phyloP scores from a whole-genome alignment of 805 yeast species.

The Candida chauliodis region DNA sequence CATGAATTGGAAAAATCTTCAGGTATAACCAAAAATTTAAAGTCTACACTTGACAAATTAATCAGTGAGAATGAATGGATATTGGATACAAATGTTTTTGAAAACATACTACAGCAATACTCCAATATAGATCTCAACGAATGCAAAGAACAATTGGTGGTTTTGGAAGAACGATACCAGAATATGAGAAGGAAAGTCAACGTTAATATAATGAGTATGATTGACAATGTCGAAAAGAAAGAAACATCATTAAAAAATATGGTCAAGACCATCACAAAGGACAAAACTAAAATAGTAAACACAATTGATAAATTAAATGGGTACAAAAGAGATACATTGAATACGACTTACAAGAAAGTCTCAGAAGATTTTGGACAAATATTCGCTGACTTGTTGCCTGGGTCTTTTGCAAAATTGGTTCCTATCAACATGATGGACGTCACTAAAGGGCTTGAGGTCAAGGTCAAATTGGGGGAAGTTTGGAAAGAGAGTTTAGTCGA shows the following conservation, averaged over 20 bases:
- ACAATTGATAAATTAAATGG: conserved; percentile 81
- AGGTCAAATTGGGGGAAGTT: conserved; percentile 82
- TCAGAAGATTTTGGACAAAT: conserved; percentile 86
- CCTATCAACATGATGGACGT: conserved; percentile 79
- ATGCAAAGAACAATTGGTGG: conserved; percentile 53
- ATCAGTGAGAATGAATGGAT: conserved; percentile 71
- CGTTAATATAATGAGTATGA: conserved; percentile 83
- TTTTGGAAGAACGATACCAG: conserved; percentile 56
- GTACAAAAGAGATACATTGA: conserved; percentile 77
- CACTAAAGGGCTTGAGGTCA: conserved; percentile 86
- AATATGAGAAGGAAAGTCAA: conserved; percentile 80
- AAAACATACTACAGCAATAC: conserved; percentile 55
- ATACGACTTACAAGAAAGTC: conserved; percentile 83
- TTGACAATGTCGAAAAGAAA: conserved; percentile 86
- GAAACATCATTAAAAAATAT: conserved; percentile 71
- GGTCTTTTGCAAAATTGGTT: conserved; percentile 84
- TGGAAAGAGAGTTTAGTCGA: conserved; percentile 97
- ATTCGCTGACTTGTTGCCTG: conserved; percentile 83
- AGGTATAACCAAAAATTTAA: conserved; percentile 32
- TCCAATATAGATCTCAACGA: conserved; percentile 34
- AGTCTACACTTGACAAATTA: conserved; percentile 41
- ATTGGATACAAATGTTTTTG: conserved; percentile 55
- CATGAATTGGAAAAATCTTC: conserved; percentile 54
- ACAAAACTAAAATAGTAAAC: conserved; percentile 83
- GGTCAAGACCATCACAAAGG: conserved; percentile 85